Base-by-base conservation (phyloP, 1,284 basidiomycete species). In the Ceratobasidium sp. region DNA sequence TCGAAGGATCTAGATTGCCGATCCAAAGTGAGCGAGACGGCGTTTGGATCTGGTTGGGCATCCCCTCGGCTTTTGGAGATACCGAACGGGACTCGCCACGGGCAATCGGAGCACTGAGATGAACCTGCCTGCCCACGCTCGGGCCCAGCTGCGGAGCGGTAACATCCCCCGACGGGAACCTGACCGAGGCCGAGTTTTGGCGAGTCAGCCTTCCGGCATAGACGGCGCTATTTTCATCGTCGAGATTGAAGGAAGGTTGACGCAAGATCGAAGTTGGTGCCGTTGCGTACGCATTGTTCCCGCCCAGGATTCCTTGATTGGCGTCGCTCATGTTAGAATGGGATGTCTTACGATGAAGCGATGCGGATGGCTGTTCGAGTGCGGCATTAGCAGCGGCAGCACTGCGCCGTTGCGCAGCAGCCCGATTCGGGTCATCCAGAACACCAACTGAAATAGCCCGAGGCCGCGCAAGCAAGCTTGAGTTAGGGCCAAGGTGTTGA, bases 11-110 rank as follows among this genome's bases (percentile, higher is more conserved):
- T 64, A 99, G 88, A 84, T 98, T 98, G 65, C 97, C 97, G 82
- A 99, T 97, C 97, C 97, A 99, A 59, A 99, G 88, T 59, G 95
- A 97, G 71, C 97, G 91, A 16, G 96, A 97, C 30, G 98, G 97
- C 62, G 95, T 94, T 85, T 98, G 95, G 69, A 92, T 89, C 83
- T 94, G 94, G 44, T 80, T 80, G 4, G 90, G 88, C 66, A 68
- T 68, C 7, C 85, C 87, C 84, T 94, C 93, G 48, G 91, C 88
- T 84, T 95, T 95, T 44, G 93, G 94, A 10, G 94, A 95, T 65
- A 93, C 86, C 27, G 93, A 90, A 64, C 93, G 89, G 30, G 74
- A 79, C 18, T 73, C 81, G 74, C 55, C 77, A 69, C 75, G 75
- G 12, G 65, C 65, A 38, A 70, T 69, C 12, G 79, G 74, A 30